These are phyloP conservation scores for Lanmaoa rubissima DNA, from an alignment of 768 basidiomycete species.

Conservation along the genomic window DNA sequence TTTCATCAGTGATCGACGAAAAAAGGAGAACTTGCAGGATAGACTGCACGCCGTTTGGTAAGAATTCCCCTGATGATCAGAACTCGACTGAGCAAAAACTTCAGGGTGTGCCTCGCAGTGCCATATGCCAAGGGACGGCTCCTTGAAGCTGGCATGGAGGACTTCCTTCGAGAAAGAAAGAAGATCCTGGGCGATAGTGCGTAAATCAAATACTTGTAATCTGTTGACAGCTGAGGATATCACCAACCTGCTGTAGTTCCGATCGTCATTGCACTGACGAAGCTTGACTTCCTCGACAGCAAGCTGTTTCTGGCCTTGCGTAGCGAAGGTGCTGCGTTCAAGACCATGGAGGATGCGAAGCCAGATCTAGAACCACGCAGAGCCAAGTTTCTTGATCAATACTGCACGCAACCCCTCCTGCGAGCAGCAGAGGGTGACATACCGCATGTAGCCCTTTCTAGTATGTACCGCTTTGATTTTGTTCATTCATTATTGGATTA, in stretches of 20 bases:
- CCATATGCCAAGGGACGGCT: not conserved
- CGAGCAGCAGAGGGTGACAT: not conserved
- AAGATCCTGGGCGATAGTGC: not conserved
- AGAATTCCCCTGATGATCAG: too few species aligned
- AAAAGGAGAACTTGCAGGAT: not conserved
- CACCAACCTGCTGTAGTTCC: not conserved
- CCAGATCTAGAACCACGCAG: not conserved
- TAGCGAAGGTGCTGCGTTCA: not conserved
- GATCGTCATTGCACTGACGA: not conserved
- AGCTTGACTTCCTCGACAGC: not conserved
- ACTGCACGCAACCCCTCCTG: not conserved
- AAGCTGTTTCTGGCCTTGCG: not conserved
- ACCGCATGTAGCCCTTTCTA: not conserved
- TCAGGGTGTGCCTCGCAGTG: not conserved
- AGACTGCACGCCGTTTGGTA: not conserved
- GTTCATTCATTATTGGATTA: not conserved
- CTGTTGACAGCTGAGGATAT: too few species aligned
- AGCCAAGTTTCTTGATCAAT: not conserved
- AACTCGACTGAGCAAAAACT: not conserved
- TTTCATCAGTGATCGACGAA: not conserved
- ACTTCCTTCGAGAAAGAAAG: not conserved
- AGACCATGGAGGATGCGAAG: not conserved
- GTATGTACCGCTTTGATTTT: not conserved
- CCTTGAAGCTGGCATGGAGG: not conserved
- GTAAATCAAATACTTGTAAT: not conserved